Conservation (phyloP, 1,139 yeast genomes). For the Hansenula sp. region DNA sequence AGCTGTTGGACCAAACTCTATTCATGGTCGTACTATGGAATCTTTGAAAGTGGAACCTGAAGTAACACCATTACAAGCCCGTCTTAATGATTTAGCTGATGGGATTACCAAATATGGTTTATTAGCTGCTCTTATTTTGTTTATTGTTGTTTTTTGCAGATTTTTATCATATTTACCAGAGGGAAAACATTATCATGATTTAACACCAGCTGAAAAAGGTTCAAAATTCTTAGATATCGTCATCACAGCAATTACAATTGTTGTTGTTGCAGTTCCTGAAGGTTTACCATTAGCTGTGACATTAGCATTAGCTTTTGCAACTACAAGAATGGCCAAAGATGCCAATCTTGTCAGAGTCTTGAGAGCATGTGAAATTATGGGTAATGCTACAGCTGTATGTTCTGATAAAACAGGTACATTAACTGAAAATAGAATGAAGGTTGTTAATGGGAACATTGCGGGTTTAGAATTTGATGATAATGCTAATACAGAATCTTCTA, state of each 20-base stretch:
- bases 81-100: conserved; percentile 80
- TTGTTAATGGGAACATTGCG: conserved; percentile 72
- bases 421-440: conserved; percentile 89
- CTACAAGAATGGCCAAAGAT: conserved; percentile 96
- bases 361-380: conserved; percentile 97
- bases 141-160: conserved; percentile 72
- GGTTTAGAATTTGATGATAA: conserved; percentile 28
- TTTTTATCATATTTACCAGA: conserved; percentile 66
- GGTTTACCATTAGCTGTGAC: conserved; percentile 97
- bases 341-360: conserved; percentile 93
- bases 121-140: conserved; percentile 74
- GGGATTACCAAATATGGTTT: conserved; percentile 93
- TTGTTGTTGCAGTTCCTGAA: conserved; percentile 98
- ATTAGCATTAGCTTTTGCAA: conserved; percentile 92
- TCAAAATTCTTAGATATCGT: conserved; percentile 77
- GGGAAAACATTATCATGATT: conserved; percentile 38
- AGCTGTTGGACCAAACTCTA: conserved; percentile 84
- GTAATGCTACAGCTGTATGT: conserved; percentile 95
- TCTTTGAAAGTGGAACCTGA: conserved; percentile 72
- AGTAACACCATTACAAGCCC: conserved; percentile 82
- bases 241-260: conserved; percentile 85
- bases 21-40: conserved; percentile 88
- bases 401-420: conserved; percentile 97
- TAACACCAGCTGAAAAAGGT: conserved; percentile 72
- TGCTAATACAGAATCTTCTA: conserved; percentile 14